Percentiles rank a stretch among this genome's conserved stretches.
Evolutionary conservation across 148 eudicot genomes (phyloP).

Genomic region (Persicaria maculosa): DNA sequence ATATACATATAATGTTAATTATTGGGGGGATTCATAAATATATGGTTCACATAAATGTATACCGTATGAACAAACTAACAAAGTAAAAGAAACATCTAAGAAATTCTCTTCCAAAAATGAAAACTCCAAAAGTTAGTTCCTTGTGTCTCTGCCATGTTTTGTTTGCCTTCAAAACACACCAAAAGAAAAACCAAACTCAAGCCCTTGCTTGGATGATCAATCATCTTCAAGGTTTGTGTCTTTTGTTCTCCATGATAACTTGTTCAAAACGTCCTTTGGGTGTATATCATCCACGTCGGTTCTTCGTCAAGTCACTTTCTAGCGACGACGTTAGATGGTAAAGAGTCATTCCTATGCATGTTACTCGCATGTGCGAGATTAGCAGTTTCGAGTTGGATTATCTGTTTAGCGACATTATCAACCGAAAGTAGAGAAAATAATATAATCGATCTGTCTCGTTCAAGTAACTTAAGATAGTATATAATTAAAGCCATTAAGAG

Average conservation of each 20-base stretch:
- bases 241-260: slow-evolving; percentile 6
- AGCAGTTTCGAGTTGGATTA: neutral
- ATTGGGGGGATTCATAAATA: too few relatives aligned
- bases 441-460: neutral
- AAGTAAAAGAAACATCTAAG: neutral
- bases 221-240: slow-evolving; percentile 7
- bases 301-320: slow-evolving; percentile 2
- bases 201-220: slow-evolving; percentile 1
- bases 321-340: neutral
- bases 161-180: neutral
- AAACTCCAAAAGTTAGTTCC: slow-evolving; percentile 10
- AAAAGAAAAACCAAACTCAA: slow-evolving; percentile 10
- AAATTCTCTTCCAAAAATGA: slow-evolving; percentile 6
- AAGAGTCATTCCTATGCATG: neutral
- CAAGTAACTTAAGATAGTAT: neutral
- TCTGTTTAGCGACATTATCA: neutral
- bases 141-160: slow-evolving; percentile 8
- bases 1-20: too few relatives aligned
- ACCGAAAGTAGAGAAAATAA: neutral
- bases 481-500: neutral
- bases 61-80: neutral
- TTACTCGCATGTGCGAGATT: neutral
- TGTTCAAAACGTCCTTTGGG: neutral
- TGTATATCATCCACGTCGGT: neutral
- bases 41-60: neutral